Base-by-base conservation (phyloP, 1,284 basidiomycete species). In the Vanrija humicola region DNA sequence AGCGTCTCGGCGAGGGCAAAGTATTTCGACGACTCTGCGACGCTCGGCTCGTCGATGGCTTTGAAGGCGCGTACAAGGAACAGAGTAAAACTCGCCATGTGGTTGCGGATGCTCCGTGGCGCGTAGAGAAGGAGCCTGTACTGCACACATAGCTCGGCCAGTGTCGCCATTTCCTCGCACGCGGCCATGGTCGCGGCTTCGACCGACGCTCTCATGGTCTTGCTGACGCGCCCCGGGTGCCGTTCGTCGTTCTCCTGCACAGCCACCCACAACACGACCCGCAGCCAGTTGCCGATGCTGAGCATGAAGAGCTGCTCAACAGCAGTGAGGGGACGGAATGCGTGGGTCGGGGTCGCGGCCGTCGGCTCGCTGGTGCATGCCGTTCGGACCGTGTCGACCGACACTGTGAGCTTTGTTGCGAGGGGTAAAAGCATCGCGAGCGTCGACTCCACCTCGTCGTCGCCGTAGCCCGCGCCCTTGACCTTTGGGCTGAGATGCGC, bases 241-340 rank as follows among this genome's bases (percentile, higher is more conserved):
- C 50, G 50, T 12, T 52, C 55, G 8, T 18, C 23, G 9, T 38
- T 25, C 26, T 56, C 55, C 9, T 46, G 46, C 14, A 56, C 50
- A 2, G 55, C 50, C 3, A 52, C 55, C 55, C 55, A 56, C 15
- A 51, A 23, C 9, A 56, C 55, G 38, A 56, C 43, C 15, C 46
- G 34, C 3, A 56, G 47, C 55, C 55, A 56, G 43, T 46, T 25
- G 47, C 49, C 43, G 3, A 43, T 56, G 23, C 50, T 52, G 15
- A 56, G 55, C 9, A 56, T n/a, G 43, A 52, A 56, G 15, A 56
- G 46, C 23, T 52, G 47, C 29, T 52, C 55, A 12, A 48, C 38
- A 3, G 47, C 18, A 15, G 9, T 23, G 15, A 56, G 47, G 0
- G 50, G 47, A 2, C 21, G 34, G n/a, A 2, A 12, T 18, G 2